Evolutionary conservation across 108 stramenopile species (phyloP).

Genomic region (Skeletonema menzelii): DNA sequence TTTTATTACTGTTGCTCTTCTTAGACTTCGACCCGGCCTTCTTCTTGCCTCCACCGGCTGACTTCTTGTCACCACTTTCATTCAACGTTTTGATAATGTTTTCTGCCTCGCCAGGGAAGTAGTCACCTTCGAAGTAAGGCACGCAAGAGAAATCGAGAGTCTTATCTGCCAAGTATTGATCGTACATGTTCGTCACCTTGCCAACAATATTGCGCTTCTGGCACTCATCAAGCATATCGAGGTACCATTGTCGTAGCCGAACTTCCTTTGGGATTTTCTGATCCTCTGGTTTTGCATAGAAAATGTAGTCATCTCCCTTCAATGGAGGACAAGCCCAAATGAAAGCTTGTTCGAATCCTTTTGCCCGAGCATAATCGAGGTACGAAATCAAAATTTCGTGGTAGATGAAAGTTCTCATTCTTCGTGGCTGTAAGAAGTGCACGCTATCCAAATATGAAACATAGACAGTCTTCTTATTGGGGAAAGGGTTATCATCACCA

Average conservation of each 20-base stretch:
- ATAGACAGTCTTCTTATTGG: constrained; percentile 89
- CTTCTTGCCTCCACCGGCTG: constrained; percentile 58
- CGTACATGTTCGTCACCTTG: constrained; percentile 93
- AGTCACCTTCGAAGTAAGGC: constrained; percentile 98
- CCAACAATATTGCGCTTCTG: constrained; percentile 88
- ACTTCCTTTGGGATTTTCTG: constrained; percentile 95
- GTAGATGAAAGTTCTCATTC: constrained; percentile 90
- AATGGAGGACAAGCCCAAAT: constrained; percentile 99
- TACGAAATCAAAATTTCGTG: constrained; percentile 97
- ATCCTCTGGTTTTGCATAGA: constrained; percentile 97
- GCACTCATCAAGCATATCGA: constrained; percentile 92
- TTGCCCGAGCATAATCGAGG: constrained; percentile 85
- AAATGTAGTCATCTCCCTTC: constrained; percentile 98
- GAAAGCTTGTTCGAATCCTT: constrained; percentile 91
- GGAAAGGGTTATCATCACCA: constrained; percentile 86
- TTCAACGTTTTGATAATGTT: constrained; percentile 91
- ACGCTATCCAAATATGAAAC: constrained; percentile 94
- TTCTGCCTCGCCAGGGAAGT: constrained; percentile 98
- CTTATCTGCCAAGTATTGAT: constrained; percentile 89
- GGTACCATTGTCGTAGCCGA: constrained; percentile 94
- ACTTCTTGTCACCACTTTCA: constrained; percentile 64
- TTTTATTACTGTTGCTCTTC: constrained; percentile 35
- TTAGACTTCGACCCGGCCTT: constrained; percentile 60
- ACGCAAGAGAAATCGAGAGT: constrained; percentile 81
- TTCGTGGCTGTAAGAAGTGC: constrained; percentile 90